Base-by-base conservation (phyloP, 345 rosid genomes). In the Heritiera littoralis region DNA sequence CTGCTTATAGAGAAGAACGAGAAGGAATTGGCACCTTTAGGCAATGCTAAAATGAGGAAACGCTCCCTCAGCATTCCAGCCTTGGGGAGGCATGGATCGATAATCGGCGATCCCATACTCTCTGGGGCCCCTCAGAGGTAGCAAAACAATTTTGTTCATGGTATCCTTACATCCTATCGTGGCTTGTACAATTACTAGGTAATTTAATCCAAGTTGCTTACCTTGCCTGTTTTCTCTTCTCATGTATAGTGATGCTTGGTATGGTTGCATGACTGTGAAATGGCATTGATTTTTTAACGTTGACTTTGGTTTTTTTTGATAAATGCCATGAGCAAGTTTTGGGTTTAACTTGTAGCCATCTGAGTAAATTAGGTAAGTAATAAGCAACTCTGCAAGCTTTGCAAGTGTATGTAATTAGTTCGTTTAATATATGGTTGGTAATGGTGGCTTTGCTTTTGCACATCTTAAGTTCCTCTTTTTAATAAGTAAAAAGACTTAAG, bases 41-140 rank as follows among this genome's bases (percentile, higher is more conserved):
- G 89, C 65, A 86, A 73, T 58, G 84, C 41, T 7, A 91, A 87
- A 73, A 83, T 80, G 79, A 87, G 89, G 83, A 89, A 80, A 81
- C 97, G 98, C 6, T 96, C 99, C 38, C 88, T 90, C 76, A 92
- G 99, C 83, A 94, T 96, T 77, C 91, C 97, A 12, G 89, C 95
- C 76, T 67, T 86, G 0, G 88, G 95, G 49, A 87, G 90, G 74
- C 89, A 83, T 3, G 90, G 91, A 46, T 73, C 91, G 7, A 60
- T 82, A 18, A 72, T 84, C 70, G 56, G 71, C 30, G 95, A 83
- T 79, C 93, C 93, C 64, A 90, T 91, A 38, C 88, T 88, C 63
- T 87, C 93, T 45, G 90, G 88, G 43, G 87, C 89, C 10, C 92
- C 89, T 52, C 79, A 41, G 56, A 81, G 92, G 74, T 89, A 85